Evolutionary conservation across 140 eudicot genomes (phyloP), one percentile per base, ranked within the genome.

Genomic region (Flaveria floridana): DNA sequence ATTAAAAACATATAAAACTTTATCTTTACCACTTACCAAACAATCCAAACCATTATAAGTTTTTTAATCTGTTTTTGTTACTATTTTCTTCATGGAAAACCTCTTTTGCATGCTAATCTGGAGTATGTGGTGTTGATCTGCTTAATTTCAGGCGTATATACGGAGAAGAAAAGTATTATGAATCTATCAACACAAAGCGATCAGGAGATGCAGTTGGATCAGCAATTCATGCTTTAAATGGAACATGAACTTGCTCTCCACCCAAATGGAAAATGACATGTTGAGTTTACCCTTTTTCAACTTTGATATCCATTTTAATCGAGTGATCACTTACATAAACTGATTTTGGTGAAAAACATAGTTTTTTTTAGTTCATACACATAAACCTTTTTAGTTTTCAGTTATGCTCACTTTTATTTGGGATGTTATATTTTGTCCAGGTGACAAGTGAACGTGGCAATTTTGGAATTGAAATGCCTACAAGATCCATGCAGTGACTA

Each of bases 101-200:
- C 44, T 71, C 34, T 37, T 48, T 41, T 65, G 73, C 70, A 26
- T 28, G 56, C 58, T 57, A 10, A 75, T 74, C 20, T 37, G 48
- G 47, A 44, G 19, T 37, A 72, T n/a, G 63, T 26, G 9, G 19
- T 63, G 30, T 68, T 67, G 55, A 42, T 76, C 16, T 84, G n/a
- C 73, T 82, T 21, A 44, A 58, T 74, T 79, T 64, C 92, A 91
- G 97, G 85, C 66, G 65, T 59, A 61, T 86, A 73, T 91, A 91
- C 52, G 96, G 86, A 41, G 97, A 85, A 81, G 96, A 86, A 52
- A 81, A 83, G 42, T 91, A 88, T 69, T 85, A 82, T 52, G 82
- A 79, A 37, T 76, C 68, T 56, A 79, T 87, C 68, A 84, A 72
- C 61, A 42, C 39, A 18, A 82, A 42, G 58, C 72, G 89, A 20